Base-by-base conservation (phyloP, 2,329 filamentous ascomycete species). In the Cercospora zeae-maydis region DNA sequence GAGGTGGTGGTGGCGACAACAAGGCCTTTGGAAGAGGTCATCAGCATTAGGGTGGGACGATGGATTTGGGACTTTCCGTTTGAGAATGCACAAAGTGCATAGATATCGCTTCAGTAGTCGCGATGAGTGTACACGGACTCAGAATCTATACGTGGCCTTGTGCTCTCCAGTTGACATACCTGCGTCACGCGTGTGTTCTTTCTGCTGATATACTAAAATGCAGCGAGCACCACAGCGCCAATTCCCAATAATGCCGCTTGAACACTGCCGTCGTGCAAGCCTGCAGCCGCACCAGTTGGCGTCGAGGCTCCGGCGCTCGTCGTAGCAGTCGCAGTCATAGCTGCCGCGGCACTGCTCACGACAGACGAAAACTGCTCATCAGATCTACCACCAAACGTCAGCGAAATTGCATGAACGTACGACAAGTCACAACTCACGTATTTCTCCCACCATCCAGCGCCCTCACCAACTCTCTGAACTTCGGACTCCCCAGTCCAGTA, bases 401-500 rank as follows among this genome's bases (percentile, higher is more conserved):
- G 57, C 30, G 24, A 10, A 16, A 19, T 19, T 33, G 10, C 7
- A 27, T 2, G 31, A 37, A 3, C 19, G 30, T 9, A 33, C 0
- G 14, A 16, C 27, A 8, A 9, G 21, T 31, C 47, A 52, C 21
- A 8, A 52, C 57, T 59, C 57, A 53, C 57, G 19, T 2, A 24
- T 21, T 30, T 19, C 33, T 33, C 1, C 45, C 47, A 6, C 19
- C 57, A 36, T 67, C 64, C 54, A 69, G 33, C n/a, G 58, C 63
- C 16, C 36, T 54, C 8, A 65, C 30, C 49, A 69, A 37, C 14
- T 61, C 58, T 21, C 34, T 10, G 13, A 66, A 68, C 16, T 39
- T 45, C 10, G 67, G 67, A 63, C 59, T 65, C 14, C 67, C 67
- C 39, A 69, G 34, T 1, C 67, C 67, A 11, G 66, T 69, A 16